Conservation (phyloP, 768 basidiomycete genomes). For the Rhizopogon vesiculosus region DNA sequence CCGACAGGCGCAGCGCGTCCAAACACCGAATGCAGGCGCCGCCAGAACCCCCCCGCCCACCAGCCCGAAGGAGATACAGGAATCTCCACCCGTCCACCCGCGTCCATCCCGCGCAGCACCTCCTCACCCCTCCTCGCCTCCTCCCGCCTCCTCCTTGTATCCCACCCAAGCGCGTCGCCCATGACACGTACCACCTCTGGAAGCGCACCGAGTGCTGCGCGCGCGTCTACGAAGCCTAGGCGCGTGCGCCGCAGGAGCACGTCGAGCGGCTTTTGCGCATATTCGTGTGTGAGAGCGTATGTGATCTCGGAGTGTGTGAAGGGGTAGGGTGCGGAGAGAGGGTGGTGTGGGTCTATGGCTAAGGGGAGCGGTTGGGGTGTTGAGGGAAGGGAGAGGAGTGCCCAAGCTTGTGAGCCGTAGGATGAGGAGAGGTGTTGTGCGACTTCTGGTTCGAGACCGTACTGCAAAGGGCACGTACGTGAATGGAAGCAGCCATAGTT, state of each 20-base stretch:
- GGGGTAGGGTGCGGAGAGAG: slow-evolving; percentile 65
- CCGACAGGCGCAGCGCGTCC: neutral
- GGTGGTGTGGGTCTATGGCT: slow-evolving; percentile 82
- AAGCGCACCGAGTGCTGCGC: slow-evolving; percentile 78
- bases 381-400: slow-evolving; percentile 70
- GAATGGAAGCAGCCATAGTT: neutral
- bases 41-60: neutral
- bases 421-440: slow-evolving; percentile 91
- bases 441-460: slow-evolving; percentile 86
- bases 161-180: slow-evolving; percentile 83
- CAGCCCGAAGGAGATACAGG: slow-evolving; percentile 7
- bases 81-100: slow-evolving; percentile 9
- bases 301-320: slow-evolving; percentile 72
- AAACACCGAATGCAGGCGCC: neutral
- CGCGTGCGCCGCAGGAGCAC: slow-evolving; percentile 90
- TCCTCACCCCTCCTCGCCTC: slow-evolving; percentile 57
- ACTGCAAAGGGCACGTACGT: slow-evolving; percentile 37
- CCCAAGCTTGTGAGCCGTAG: slow-evolving; percentile 97
- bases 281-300: slow-evolving; percentile 87
- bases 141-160: slow-evolving; percentile 43
- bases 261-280: slow-evolving; percentile 88
- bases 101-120: slow-evolving; percentile 84
- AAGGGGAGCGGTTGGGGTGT: slow-evolving; percentile 54
- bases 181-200: slow-evolving; percentile 90
- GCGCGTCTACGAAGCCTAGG: slow-evolving; percentile 90